Base-by-base conservation (phyloP, 805 yeast genomes). In the Yarrowia deformans region DNA sequence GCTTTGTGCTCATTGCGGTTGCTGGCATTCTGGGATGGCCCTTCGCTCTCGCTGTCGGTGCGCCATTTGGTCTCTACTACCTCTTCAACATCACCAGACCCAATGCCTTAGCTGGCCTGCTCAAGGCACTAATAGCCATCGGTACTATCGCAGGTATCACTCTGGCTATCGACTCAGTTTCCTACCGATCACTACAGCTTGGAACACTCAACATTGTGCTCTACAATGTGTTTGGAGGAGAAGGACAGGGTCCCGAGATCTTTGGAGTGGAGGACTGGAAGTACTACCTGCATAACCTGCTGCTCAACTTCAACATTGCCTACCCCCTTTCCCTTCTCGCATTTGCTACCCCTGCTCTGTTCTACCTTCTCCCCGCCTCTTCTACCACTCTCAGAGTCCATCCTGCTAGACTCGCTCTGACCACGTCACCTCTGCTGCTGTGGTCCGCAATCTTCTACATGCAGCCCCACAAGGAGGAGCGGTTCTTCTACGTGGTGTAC, bases 21-120 rank as follows among this genome's bases (percentile, higher is more conserved):
- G 96, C 93, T 6, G 94, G 94, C 0, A 74, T 93, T 1, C 71
- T 90, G 39, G 98, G 98, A 1, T 94, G 98, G 98, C 98, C 98
- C 0, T 94, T 93, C 77, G 85, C 89, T 0, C 77, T 91, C 69
- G 87, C 84, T 0, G 77, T 92, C 69, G 87, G 87, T 1, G 72
- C 85, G 1, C 95, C 97, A 0, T 82, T 88, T 85, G 19, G 60
- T 80, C 1, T 86, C 80, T 75, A 79, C 74, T 70, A 70, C 76
- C 34, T 58, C 6, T 42, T 69, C 23, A 52, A 37, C 46, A 29
- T 39, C 29, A 23, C 68, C 39, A 71, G 37, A 75, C 74, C 70
- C 12, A 67, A 69, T n/a, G 66, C 69, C 60, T 18, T 63, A 35
- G 34, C 67, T 10, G 42, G 69, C 10, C 67, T 72, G 10, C 32